Conservation (phyloP, 1,139 yeast genomes). For the Saccharomycopsis crataegensis region DNA sequence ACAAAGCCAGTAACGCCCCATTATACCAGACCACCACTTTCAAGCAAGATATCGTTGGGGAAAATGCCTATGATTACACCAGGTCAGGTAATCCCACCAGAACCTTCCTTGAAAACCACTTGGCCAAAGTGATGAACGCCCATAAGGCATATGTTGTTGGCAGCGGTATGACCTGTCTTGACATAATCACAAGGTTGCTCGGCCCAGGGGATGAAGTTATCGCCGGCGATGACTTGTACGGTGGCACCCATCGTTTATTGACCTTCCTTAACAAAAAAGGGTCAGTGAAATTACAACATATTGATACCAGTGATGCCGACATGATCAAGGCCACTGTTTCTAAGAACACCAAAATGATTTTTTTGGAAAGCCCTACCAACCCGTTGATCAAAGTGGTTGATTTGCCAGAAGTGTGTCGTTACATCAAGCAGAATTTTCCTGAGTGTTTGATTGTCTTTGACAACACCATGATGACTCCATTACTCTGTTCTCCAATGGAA, state of each 20-base stretch:
- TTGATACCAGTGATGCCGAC: slow-evolving; percentile 71
- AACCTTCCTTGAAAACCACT: slow-evolving; percentile 67
- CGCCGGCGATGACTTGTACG: slow-evolving; percentile 91
- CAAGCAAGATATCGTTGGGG: slow-evolving; percentile 60
- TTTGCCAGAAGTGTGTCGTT: slow-evolving; percentile 53
- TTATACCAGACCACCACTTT: slow-evolving; percentile 90
- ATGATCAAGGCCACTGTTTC: slow-evolving; percentile 39
- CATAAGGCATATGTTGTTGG: slow-evolving; percentile 71
- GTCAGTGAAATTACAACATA: slow-evolving; percentile 64
- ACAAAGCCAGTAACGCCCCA: slow-evolving; percentile 81
- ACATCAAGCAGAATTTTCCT: slow-evolving; percentile 64
- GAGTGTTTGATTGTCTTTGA: slow-evolving; percentile 75
- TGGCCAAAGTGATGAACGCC: slow-evolving; percentile 69
- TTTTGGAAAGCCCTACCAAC: slow-evolving; percentile 86
- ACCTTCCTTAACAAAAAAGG: slow-evolving; percentile 63
- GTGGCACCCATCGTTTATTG: slow-evolving; percentile 83
- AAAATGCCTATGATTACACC: slow-evolving; percentile 71
- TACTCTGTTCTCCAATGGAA: slow-evolving; percentile 76
- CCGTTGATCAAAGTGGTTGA: slow-evolving; percentile 87
- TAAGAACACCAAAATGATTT: slow-evolving; percentile 61
- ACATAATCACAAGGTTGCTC: slow-evolving; percentile 68
- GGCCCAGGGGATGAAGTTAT: slow-evolving; percentile 77
- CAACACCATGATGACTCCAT: slow-evolving; percentile 94
- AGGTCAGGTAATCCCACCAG: slow-evolving; percentile 95
- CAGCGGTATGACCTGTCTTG: slow-evolving; percentile 89